Conservation (phyloP, 768 basidiomycete species). For the Chiua virens region DNA sequence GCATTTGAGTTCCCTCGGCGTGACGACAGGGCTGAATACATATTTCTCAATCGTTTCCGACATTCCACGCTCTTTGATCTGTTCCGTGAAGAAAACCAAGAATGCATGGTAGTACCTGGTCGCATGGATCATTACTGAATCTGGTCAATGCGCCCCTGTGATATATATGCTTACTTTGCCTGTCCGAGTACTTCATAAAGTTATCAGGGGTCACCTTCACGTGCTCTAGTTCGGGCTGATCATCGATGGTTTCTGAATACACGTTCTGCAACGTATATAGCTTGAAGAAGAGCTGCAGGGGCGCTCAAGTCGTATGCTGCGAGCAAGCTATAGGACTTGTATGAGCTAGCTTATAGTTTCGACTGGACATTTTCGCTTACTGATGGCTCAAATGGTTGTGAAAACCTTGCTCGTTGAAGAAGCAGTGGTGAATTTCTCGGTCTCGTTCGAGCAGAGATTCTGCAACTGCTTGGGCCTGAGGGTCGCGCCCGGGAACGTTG, state of each 20-base stretch:
- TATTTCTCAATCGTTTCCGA: slow-evolving; percentile 46
- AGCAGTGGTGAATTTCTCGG: slow-evolving; percentile 51
- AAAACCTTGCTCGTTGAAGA: slow-evolving; percentile 42
- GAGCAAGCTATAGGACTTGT: slow-evolving; percentile 39
- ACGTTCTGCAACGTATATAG: slow-evolving; percentile 47
- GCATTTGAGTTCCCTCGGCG: slow-evolving; percentile 32
- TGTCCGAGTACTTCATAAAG: slow-evolving; percentile 52
- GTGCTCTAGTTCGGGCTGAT: slow-evolving; percentile 28
- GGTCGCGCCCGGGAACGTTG: slow-evolving; percentile 47
- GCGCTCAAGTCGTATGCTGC: slow-evolving; percentile 61
- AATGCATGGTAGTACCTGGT: slow-evolving; percentile 35
- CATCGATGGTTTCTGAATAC: slow-evolving; percentile 38
- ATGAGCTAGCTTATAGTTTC: not conserved
- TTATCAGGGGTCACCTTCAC: slow-evolving; percentile 41
- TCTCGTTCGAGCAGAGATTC: slow-evolving; percentile 51
- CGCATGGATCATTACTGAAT: slow-evolving; percentile 31
- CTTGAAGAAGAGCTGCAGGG: slow-evolving; percentile 42
- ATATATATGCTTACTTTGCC: slow-evolving; percentile 40
- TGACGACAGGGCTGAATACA: slow-evolving; percentile 40
- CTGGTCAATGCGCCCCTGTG: slow-evolving; percentile 26
- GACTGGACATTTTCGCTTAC: slow-evolving; percentile 31
- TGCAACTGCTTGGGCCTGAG: slow-evolving; percentile 39
- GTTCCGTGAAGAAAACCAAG: slow-evolving; percentile 40
- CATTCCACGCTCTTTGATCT: slow-evolving; percentile 39
- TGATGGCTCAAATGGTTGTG: slow-evolving; percentile 65